These are phyloP conservation scores for Aspergillus oerlinghausenensis DNA, from an alignment of 2,329 filamentous ascomycete genomes.

Conservation along the genomic window DNA sequence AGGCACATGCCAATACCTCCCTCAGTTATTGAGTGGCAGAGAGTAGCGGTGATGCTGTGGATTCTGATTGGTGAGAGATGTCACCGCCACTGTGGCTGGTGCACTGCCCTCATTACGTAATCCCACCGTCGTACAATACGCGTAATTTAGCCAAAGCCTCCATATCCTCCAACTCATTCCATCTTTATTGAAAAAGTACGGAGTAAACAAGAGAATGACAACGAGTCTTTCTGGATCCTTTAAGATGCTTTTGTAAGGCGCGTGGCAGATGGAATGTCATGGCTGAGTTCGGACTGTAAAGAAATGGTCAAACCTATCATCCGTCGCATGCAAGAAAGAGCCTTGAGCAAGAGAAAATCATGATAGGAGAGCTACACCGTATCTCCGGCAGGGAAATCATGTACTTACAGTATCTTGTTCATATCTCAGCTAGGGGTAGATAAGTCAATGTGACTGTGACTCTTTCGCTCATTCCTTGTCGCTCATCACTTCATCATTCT, in stretches of 20 bases:
- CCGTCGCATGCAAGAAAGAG: not conserved
- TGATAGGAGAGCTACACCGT: not conserved
- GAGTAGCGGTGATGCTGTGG: conserved; percentile 28
- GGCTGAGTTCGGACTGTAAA: not conserved
- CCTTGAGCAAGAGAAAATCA: not conserved
- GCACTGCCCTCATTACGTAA: not conserved
- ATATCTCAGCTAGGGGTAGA: not conserved
- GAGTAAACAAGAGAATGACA: not conserved
- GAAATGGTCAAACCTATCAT: not conserved
- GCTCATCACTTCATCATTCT: not conserved
- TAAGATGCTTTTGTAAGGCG: not conserved
- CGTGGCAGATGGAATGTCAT: not conserved
- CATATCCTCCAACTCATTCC: too few relatives aligned
- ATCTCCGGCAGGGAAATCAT: not conserved
- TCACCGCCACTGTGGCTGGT: conserved; percentile 33
- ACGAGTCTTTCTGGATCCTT: not conserved
- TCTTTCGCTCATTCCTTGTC: not conserved
- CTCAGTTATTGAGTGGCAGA: not conserved
- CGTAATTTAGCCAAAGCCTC: not conserved
- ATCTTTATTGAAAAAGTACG: not conserved
- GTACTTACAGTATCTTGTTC: not conserved
- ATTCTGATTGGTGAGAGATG: conserved; percentile 20
- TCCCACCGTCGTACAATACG: not conserved
- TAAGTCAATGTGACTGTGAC: not conserved
- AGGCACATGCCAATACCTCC: not conserved